Percentiles rank a stretch among this genome's conserved stretches.
Conservation (phyloP, 2,329 filamentous ascomycete genomes). For the Microsporum canis region DNA sequence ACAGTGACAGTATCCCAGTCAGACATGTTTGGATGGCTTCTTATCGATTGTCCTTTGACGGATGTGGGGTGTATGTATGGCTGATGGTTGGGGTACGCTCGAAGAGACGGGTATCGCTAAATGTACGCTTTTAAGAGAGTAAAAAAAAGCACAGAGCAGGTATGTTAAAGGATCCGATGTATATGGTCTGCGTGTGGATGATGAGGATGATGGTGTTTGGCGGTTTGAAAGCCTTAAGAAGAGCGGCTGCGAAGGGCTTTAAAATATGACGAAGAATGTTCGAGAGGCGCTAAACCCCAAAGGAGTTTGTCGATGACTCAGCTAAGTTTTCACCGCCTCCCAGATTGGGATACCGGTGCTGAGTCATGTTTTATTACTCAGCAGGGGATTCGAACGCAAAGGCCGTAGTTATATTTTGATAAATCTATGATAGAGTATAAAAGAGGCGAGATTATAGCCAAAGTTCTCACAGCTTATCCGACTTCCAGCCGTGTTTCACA, state of each 20-base stretch:
- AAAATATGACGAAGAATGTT: slow-evolving; percentile 1
- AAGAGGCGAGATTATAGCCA: neutral
- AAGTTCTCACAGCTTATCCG: slow-evolving; percentile 4
- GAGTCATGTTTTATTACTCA: neutral
- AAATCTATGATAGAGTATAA: neutral
- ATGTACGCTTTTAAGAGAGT: neutral
- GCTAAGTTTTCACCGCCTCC: neutral
- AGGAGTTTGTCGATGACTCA: neutral
- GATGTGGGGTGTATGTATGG: neutral
- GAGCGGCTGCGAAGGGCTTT: neutral
- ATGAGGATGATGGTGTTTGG: neutral
- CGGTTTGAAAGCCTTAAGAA: neutral
- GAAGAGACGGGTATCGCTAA: neutral
- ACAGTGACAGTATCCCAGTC: slow-evolving; percentile 87
- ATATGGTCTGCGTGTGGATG: neutral
- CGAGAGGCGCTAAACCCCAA: neutral
- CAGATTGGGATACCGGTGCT: neutral
- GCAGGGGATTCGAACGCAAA: neutral
- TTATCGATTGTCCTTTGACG: neutral
- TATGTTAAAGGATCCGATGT: neutral
- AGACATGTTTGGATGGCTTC: slow-evolving; percentile 41
- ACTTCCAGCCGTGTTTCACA: slow-evolving; percentile 8
- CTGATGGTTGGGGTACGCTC: neutral
- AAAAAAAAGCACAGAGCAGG: neutral
- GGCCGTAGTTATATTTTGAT: too few species aligned